phyloP scores from a whole-genome alignment of 768 basidiomycete genomes.

The Sistotremastrum niveocremeum region DNA sequence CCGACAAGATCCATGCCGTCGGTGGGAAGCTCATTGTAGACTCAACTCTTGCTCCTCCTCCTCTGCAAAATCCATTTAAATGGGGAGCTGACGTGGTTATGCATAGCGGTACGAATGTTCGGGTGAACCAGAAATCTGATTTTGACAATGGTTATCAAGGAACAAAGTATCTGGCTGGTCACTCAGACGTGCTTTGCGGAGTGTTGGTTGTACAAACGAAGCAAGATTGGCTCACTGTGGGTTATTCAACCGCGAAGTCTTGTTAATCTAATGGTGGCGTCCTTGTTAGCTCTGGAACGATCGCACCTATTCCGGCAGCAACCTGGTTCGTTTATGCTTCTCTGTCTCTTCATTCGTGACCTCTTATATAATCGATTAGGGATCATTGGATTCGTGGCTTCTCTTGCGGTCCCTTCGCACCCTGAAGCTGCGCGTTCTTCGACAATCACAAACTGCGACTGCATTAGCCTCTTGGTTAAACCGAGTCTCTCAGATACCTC shows the following conservation, averaged over 20 bases:
- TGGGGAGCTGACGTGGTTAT: slow-evolving; percentile 65
- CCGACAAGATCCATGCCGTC: slow-evolving; percentile 66
- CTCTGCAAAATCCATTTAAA: slow-evolving; percentile 77
- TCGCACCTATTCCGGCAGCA: slow-evolving; percentile 47
- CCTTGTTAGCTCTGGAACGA: slow-evolving; percentile 43
- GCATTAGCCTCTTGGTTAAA: slow-evolving; percentile 64
- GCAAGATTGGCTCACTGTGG: slow-evolving; percentile 53
- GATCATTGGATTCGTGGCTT: slow-evolving; percentile 74
- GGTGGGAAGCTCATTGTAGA: slow-evolving; percentile 66
- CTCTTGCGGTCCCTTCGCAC: slow-evolving; percentile 76
- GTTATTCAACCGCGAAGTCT: slow-evolving; percentile 3
- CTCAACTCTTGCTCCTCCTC: slow-evolving; percentile 82
- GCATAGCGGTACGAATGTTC: slow-evolving; percentile 38
- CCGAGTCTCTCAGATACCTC: slow-evolving; percentile 28
- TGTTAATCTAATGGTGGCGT: neutral
- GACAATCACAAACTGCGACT: slow-evolving; percentile 64
- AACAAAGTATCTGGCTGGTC: slow-evolving; percentile 80
- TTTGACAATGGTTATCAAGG: slow-evolving; percentile 22
- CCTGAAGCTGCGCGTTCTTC: slow-evolving; percentile 64
- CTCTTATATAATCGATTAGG: slow-evolving; percentile 14
- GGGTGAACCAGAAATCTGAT: neutral
- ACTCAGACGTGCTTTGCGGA: slow-evolving; percentile 71
- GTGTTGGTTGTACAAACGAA: slow-evolving; percentile 54
- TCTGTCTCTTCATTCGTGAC: neutral
- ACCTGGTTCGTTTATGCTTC: slow-evolving; percentile 23